Conservation (phyloP, 208 protist genomes). For the Leptomonas pyrrhocoris region DNA sequence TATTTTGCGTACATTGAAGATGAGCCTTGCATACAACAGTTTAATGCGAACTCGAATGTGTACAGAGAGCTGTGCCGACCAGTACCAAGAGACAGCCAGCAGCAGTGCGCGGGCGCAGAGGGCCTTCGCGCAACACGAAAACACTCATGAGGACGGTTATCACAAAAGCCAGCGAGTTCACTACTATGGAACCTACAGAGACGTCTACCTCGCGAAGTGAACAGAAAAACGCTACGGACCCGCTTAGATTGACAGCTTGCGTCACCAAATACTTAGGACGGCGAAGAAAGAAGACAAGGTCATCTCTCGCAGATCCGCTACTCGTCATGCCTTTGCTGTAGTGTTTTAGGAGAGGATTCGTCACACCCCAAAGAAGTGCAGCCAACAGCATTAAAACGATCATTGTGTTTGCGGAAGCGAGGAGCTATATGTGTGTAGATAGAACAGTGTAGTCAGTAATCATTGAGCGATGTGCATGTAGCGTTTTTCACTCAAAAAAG, state of each 20-base stretch:
- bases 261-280: conserved; percentile 76
- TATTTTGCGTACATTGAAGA: too few relatives aligned
- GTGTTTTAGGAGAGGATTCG: conserved; percentile 84
- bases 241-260: conserved; percentile 71
- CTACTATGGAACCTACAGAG: conserved; percentile 80
- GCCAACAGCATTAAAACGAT: conserved; percentile 67
- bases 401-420: conserved; percentile 44
- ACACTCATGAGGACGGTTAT: conserved; percentile 81
- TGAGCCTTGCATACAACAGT: too few relatives aligned
- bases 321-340: conserved; percentile 74
- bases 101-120: conserved; percentile 43
- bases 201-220: conserved; percentile 77
- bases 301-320: conserved; percentile 54
- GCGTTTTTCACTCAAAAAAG: too few relatives aligned
- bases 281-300: conserved; percentile 60
- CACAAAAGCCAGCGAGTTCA: conserved; percentile 84
- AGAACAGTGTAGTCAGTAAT: too few relatives aligned
- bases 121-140: conserved; percentile 67
- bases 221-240: conserved; percentile 82
- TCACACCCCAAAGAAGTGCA: conserved; percentile 83
- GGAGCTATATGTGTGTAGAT: too few relatives aligned
- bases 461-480: too few relatives aligned
- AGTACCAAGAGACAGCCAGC: conserved; percentile 69
- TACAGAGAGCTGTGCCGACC: conserved; percentile 76
- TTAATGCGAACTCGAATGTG: conserved; percentile 41